These are phyloP conservation scores for Colletotrichum noveboracense DNA, from an alignment of 2,329 filamentous ascomycete species.

Conservation along the genomic window DNA sequence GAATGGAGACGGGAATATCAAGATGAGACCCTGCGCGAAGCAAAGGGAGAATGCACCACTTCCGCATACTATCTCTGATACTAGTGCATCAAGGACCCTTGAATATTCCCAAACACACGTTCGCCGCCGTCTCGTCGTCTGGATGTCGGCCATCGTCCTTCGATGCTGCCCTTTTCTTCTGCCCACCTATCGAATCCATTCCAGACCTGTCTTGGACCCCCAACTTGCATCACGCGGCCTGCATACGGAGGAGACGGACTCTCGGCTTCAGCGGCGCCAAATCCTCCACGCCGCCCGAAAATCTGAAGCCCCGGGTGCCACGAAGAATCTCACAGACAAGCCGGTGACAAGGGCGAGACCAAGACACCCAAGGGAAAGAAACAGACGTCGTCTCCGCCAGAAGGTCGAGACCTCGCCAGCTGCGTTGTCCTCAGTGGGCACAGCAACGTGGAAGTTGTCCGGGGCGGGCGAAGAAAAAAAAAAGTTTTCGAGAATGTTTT, in stretches of 20 bases:
- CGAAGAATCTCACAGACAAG: background rate
- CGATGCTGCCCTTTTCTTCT: background rate
- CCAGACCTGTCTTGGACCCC: constrained; percentile 13
- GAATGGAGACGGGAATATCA: background rate
- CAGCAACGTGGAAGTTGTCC: constrained; percentile 12
- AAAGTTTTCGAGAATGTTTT: background rate
- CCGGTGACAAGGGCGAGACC: background rate
- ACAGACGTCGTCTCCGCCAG: background rate
- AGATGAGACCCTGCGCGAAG: background rate
- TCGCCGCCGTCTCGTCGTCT: background rate
- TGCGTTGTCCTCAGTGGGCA: background rate
- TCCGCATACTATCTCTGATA: background rate
- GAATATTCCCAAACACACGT: background rate
- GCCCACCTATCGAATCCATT: background rate
- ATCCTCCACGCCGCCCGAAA: background rate
- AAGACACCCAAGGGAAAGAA: background rate
- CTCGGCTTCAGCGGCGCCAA: constrained; percentile 6
- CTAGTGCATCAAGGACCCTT: constrained; percentile 1
- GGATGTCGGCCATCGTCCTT: background rate
- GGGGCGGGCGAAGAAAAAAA: background rate
- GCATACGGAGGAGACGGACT: background rate
- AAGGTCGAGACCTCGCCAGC: background rate
- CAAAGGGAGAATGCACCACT: background rate
- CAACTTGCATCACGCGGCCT: background rate
- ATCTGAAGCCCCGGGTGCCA: background rate